Conservation (phyloP, 1,284 basidiomycete species). For the Amylostereum areolatum region DNA sequence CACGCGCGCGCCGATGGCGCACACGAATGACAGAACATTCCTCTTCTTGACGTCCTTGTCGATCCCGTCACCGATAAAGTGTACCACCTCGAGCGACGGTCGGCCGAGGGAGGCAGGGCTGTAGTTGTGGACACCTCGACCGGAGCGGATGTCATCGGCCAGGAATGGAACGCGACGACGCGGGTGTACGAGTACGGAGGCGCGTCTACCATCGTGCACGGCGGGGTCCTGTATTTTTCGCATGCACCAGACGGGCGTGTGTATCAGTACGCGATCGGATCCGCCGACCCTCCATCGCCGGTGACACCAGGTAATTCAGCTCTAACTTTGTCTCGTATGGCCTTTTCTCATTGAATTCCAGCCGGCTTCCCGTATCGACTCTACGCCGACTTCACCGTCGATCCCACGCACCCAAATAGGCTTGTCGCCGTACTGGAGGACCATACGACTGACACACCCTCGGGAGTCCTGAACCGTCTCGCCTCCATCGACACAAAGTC, state of each 20-base stretch:
- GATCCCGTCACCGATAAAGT: conserved; percentile 45
- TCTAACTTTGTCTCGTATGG: not conserved
- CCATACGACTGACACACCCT: conserved; percentile 54
- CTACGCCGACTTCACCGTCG: conserved; percentile 49
- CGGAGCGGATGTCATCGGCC: conserved; percentile 43
- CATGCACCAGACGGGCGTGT: conserved; percentile 44
- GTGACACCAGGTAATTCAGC: conserved; percentile 50
- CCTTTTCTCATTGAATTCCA: conserved; percentile 12
- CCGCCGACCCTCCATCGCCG: conserved; percentile 38
- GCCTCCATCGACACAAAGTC: conserved; percentile 44
- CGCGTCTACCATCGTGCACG: conserved; percentile 43
- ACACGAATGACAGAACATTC: conserved; percentile 28
- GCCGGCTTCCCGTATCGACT: conserved; percentile 43
- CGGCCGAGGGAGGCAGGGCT: conserved; percentile 52
- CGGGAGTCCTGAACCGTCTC: conserved; percentile 51
- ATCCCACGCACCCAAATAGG: conserved; percentile 39
- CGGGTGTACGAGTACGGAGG: conserved; percentile 53
- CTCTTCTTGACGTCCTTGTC: conserved; percentile 44
- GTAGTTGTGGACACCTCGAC: conserved; percentile 48
- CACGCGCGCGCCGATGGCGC: conserved; percentile 9
- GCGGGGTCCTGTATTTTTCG: conserved; percentile 51
- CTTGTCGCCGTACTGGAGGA: conserved; percentile 61
- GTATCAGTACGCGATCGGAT: conserved; percentile 34
- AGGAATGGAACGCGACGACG: conserved; percentile 50
- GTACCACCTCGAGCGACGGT: conserved; percentile 59